phyloP scores from a whole-genome alignment of 345 rosid genomes.

The Raphanus raphanistrum region DNA sequence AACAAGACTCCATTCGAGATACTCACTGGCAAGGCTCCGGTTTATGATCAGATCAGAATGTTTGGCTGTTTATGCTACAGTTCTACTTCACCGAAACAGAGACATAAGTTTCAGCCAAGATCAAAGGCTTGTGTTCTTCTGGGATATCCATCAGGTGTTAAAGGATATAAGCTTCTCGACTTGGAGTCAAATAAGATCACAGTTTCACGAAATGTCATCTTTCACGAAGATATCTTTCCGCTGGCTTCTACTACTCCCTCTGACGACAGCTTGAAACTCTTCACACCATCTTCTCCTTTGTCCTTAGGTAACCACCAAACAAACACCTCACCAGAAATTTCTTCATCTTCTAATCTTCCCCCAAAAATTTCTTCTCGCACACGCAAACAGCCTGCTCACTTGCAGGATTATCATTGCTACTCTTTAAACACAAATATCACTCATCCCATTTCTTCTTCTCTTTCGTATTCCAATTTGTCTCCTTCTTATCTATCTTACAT shows the following conservation, averaged over 20 bases:
- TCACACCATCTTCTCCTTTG: neutral
- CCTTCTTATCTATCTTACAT: no score
- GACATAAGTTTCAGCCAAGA: neutral
- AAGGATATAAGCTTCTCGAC: neutral
- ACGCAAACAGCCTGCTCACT: neutral
- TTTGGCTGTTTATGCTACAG: neutral
- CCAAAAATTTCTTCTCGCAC: neutral
- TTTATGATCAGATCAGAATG: neutral
- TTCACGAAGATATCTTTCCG: neutral
- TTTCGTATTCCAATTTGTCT: no score
- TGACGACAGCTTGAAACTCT: neutral
- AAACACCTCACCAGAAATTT: neutral
- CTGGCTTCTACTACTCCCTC: neutral
- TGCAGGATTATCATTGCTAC: neutral
- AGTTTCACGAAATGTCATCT: neutral
- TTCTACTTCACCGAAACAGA: neutral
- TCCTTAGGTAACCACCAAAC: neutral
- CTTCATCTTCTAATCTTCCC: neutral
- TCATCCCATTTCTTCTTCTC: neutral
- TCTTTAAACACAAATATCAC: neutral
- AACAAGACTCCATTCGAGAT: neutral
- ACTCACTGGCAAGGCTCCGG: neutral
- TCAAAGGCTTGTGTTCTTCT: neutral
- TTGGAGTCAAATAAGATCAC: neutral
- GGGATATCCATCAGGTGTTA: neutral